A percentile compares a stretch with the other conserved stretches of the same genome.
These are phyloP conservation scores for Crepidotus variabilis DNA, from an alignment of 768 basidiomycete genomes.

Conservation along the genomic window DNA sequence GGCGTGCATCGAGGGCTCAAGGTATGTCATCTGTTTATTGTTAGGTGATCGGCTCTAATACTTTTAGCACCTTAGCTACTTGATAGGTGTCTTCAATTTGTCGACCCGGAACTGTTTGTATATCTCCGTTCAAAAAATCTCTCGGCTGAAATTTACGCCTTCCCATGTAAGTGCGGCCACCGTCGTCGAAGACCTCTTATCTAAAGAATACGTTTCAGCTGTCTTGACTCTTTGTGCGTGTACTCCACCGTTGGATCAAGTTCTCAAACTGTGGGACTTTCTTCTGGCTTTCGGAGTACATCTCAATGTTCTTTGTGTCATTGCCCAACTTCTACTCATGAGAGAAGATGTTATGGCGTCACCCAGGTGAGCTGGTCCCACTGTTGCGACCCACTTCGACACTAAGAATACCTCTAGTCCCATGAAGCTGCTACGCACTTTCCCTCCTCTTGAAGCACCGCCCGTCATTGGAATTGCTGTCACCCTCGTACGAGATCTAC, in stretches of 20 bases:
- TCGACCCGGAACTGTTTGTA: conserved; percentile 82
- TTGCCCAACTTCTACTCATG: conserved; percentile 90
- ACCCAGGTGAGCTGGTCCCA: conserved; percentile 56
- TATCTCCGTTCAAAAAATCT: conserved; percentile 88
- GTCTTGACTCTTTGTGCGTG: conserved; percentile 94
- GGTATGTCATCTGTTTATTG: conserved; percentile 40
- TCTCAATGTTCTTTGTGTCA: conserved; percentile 94
- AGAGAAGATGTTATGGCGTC: conserved; percentile 87
- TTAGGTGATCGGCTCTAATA: not conserved
- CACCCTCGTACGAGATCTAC: conserved; percentile 89
- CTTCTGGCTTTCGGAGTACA: conserved; percentile 95
- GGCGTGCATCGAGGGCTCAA: conserved; percentile 94
- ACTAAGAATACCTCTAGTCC: conserved; percentile 49
- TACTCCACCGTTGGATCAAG: conserved; percentile 94
- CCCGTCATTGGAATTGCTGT: conserved; percentile 92
- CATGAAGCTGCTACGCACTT: conserved; percentile 90
- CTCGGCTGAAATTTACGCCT: conserved; percentile 95
- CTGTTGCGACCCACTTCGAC: not conserved
- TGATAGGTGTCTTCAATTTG: conserved; percentile 86
- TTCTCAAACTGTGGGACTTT: conserved; percentile 96
- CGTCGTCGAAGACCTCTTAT: not conserved
- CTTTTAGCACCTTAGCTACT: conserved; percentile 56
- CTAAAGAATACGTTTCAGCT: conserved; percentile 41
- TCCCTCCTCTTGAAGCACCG: conserved; percentile 86
- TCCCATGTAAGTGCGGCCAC: conserved; percentile 66